These are phyloP conservation scores for Fusarium camptoceras DNA, from an alignment of 2,329 filamentous ascomycete genomes.

Conservation along the genomic window DNA sequence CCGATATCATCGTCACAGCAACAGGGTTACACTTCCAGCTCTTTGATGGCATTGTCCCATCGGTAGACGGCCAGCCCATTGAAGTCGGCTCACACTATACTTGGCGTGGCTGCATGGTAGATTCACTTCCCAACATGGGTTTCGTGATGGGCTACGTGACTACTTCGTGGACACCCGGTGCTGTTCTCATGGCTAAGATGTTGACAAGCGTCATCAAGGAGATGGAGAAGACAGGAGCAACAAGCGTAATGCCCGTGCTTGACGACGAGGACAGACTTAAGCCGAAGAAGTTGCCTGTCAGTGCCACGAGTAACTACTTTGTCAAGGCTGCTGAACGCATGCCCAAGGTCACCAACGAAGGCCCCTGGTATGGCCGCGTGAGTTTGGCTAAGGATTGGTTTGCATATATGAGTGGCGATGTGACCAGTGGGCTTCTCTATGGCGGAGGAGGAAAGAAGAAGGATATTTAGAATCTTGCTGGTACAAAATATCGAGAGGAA, in stretches of 20 bases:
- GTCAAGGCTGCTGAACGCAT: slow-evolving; percentile 52
- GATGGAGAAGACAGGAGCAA: slow-evolving; percentile 62
- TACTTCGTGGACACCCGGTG: slow-evolving; percentile 74
- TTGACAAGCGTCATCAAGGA: slow-evolving; percentile 63
- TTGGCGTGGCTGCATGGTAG: slow-evolving; percentile 75
- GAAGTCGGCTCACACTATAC: slow-evolving; percentile 63
- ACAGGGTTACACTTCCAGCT: slow-evolving; percentile 73
- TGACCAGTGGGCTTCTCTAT: slow-evolving; percentile 51
- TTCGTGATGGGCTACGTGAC: slow-evolving; percentile 74
- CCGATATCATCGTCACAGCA: slow-evolving; percentile 77
- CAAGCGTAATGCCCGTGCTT: slow-evolving; percentile 60
- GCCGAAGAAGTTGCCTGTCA: slow-evolving; percentile 44
- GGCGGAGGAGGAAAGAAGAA: slow-evolving; percentile 43
- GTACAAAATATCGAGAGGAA: background rate
- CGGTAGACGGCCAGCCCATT: slow-evolving; percentile 65
- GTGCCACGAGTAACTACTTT: slow-evolving; percentile 52
- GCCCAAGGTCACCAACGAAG: slow-evolving; percentile 52
- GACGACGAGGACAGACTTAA: slow-evolving; percentile 38
- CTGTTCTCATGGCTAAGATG: slow-evolving; percentile 63
- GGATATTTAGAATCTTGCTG: slow-evolving; percentile 13
- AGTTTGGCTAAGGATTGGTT: slow-evolving; percentile 48
- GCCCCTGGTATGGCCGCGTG: slow-evolving; percentile 53
- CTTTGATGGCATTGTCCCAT: slow-evolving; percentile 63
- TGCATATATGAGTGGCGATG: slow-evolving; percentile 47
- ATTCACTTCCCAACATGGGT: slow-evolving; percentile 72